Evolutionary conservation across 768 basidiomycete genomes (phyloP).

Genomic region (Collybiopsis confluens): DNA sequence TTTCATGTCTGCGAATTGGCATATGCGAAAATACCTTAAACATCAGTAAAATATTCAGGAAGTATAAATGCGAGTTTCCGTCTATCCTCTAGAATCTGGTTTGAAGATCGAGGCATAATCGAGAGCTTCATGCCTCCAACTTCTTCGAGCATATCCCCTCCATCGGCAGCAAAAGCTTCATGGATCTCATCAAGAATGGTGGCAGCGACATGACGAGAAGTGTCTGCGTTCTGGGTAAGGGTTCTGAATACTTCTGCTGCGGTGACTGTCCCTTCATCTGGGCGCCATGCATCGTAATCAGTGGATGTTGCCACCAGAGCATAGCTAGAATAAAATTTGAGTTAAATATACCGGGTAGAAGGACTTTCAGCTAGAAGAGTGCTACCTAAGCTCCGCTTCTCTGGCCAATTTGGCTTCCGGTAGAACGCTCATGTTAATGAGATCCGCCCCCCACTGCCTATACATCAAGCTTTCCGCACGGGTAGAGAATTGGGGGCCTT

Average conservation of each 20-base stretch:
- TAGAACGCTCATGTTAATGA: constrained; percentile 96
- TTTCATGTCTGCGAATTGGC: too few species aligned
- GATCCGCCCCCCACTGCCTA: constrained; percentile 84
- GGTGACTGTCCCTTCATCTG: constrained; percentile 76
- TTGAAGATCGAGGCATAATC: constrained; percentile 68
- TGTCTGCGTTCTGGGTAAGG: constrained; percentile 81
- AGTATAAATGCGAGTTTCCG: constrained; percentile 73
- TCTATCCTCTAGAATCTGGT: constrained; percentile 54
- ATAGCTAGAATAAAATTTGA: constrained; percentile 52
- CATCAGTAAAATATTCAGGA: constrained; percentile 61
- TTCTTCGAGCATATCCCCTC: constrained; percentile 57
- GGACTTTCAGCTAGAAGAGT: background rate
- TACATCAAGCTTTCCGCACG: constrained; percentile 96
- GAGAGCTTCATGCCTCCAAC: constrained; percentile 81
- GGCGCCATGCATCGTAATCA: constrained; percentile 95
- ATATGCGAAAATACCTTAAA: background rate
- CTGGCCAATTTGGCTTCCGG: constrained; percentile 97
- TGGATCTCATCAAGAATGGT: constrained; percentile 70
- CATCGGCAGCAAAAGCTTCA: constrained; percentile 39
- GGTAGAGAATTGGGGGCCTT: constrained; percentile 98
- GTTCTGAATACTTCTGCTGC: constrained; percentile 90
- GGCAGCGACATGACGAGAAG: constrained; percentile 72
- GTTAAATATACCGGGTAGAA: background rate
- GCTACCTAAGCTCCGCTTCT: constrained; percentile 87
- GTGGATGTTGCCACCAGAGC: constrained; percentile 88